These are phyloP conservation scores for Nematocida minor DNA, from an alignment of 371 early-diverging fungal species.

Conservation along the genomic window DNA sequence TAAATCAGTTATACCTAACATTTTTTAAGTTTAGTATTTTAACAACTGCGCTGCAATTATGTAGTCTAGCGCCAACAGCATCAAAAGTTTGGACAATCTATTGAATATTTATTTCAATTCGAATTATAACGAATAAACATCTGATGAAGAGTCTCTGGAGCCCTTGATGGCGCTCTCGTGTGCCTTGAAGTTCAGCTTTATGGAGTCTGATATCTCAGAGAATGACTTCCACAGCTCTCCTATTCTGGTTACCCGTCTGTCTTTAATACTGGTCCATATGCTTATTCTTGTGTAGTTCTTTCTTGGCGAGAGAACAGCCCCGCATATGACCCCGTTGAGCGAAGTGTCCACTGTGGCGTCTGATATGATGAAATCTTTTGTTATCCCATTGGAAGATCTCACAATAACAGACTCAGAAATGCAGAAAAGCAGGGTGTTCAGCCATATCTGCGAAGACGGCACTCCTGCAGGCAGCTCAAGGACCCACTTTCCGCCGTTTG, in stretches of 20 bases:
- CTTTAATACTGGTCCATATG: slow-evolving; percentile 47
- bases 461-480: slow-evolving; percentile 67
- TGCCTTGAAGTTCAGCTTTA: slow-evolving; percentile 30
- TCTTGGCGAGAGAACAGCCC: slow-evolving; percentile 51
- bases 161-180: slow-evolving; percentile 53
- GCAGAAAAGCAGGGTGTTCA: slow-evolving; percentile 32
- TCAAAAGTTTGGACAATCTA: neutral
- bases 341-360: slow-evolving; percentile 8
- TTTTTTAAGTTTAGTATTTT: no score
- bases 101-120: neutral
- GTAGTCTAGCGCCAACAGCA: no score
- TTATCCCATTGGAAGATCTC: neutral
- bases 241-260: slow-evolving; percentile 12
- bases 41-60: no score
- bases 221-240: slow-evolving; percentile 45
- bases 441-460: neutral
- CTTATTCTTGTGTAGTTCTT: slow-evolving; percentile 38
- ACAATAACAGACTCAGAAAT: slow-evolving; percentile 11
- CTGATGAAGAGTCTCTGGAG: slow-evolving; percentile 11
- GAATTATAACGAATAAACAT: slow-evolving; percentile 35
- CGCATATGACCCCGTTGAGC: slow-evolving; percentile 26
- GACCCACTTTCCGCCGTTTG: slow-evolving; percentile 87
- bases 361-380: neutral
- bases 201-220: slow-evolving; percentile 8
- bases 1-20: no score